Evolutionary conservation across 2,329 filamentous ascomycete species (phyloP), one percentile per base, ranked within the genome.

Genomic region (Clathrospora elynae): DNA sequence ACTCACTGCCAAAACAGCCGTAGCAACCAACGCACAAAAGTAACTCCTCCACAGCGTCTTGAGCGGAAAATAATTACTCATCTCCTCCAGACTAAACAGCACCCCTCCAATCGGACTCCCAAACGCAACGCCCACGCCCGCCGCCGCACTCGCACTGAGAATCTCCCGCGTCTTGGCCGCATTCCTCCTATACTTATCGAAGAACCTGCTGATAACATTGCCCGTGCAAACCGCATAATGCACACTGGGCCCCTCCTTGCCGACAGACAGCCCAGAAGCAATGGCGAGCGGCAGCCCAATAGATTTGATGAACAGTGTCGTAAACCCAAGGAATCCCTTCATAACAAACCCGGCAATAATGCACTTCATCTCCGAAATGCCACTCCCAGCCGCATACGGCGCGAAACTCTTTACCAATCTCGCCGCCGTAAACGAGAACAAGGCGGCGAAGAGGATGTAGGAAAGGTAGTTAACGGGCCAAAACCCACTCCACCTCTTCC

Each of bases 281-380:
- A 99, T 99, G 29, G 92, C 88, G 30, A 99, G 76, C 1, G 93
- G 93, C 33, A 99, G 76, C 16, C 87, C 88, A 41, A 97, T 82
- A 0, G 90, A 95, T 73, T 99, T 99, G 74, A 99, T 97, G 47
- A 93, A 71, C 20, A 99, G 76, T 4, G 93, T 97, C 82, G 90
- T 90, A 59, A 86, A 86, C 13, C 92, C 90, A 11, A 99, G 79
- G 64, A 99, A 99, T 0, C 91, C 93, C 72, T 97, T 96, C 93
- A 99, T 99, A 35, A 97, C 89, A 67, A 99, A 99, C 3, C 93
- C 93, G 4, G 92, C 93, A 64, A 99, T 96, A 66, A 99, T 97
- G 72, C 90, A 96, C 72, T 99, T 99, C 78, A 99, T 99, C 74
- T 99, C 93, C 9, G 90, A 96, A 45, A 99, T 99, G 26, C 93